These are phyloP conservation scores for Yamadazyma triangularis DNA, from an alignment of 1,139 yeast species.

Conservation along the genomic window DNA sequence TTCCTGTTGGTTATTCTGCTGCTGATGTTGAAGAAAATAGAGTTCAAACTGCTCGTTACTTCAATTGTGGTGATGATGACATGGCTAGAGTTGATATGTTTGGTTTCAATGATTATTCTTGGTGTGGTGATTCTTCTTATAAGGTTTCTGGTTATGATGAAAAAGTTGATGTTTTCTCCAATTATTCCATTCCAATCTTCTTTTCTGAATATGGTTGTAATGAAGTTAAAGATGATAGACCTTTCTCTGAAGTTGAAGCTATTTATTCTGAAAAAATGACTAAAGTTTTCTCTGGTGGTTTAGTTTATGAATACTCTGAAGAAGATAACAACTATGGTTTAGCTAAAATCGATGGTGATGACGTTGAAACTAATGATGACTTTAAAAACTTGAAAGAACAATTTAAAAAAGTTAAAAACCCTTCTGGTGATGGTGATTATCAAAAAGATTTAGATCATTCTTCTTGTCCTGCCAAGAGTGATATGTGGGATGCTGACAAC, in stretches of 20 bases:
- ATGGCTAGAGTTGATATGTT: conserved; percentile 56
- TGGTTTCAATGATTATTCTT: conserved; percentile 61
- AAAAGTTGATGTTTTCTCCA: conserved; percentile 40
- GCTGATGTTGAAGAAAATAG: conserved; percentile 53
- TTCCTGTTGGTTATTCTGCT: conserved; percentile 61
- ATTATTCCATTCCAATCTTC: conserved; percentile 50
- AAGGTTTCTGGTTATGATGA: conserved; percentile 45
- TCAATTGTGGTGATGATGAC: conserved; percentile 58
- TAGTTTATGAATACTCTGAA: conserved; percentile 73
- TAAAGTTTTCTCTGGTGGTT: conserved; percentile 71
- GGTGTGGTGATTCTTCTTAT: conserved; percentile 57
- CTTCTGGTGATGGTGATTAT: conserved; percentile 73
- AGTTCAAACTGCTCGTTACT: conserved; percentile 48
- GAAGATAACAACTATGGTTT: conserved; percentile 65
- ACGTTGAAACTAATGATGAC: conserved; percentile 22
- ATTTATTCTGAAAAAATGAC: conserved; percentile 65
- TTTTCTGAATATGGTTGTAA: conserved; percentile 59
- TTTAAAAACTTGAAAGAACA: conserved; percentile 22
- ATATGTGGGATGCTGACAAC: conserved; percentile 55
- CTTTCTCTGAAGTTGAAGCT: conserved; percentile 58
- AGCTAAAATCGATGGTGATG: conserved; percentile 41
- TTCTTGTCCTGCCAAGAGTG: conserved; percentile 60
- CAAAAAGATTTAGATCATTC: conserved; percentile 44
- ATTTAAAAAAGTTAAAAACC: conserved; percentile 43
- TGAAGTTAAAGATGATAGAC: conserved; percentile 41